Base-by-base conservation (phyloP, 2,329 filamentous ascomycete genomes). In the Akanthomyces uredinophilus region DNA sequence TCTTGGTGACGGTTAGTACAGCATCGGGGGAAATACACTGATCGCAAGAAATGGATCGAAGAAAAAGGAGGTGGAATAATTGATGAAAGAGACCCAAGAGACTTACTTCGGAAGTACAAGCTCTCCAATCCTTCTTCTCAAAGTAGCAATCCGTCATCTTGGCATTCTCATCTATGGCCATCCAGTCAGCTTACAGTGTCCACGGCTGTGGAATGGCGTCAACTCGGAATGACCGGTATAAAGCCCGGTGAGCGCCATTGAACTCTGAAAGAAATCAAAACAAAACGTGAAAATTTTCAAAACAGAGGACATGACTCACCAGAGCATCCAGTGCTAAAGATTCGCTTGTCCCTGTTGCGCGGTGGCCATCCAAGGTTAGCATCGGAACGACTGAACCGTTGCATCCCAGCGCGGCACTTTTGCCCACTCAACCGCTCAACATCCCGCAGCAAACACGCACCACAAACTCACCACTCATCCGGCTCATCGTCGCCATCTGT, bases 81-180 rank as follows among this genome's bases (percentile, higher is more conserved):
- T 18, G 35, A 24, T 13, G 11, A 2, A 3, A 4, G 10, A 20
- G 10, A 1, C n/a, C 4, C 8, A 20, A 16, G 16, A 37, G 46
- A 78, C 89, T 79, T 74, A 96, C 94, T 85, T 98, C 94, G 67
- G 87, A 82, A 72, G 90, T 90, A 77, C 95, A 99, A 63, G 83
- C 82, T 68, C 95, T 83, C 94, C 95, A 99, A 73, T 99, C 95
- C 74, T 93, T 96, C 82, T 93, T 96, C 61, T 94, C 92, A 72
- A 86, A 96, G 75, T 96, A 96, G 77, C 95, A 99, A 74, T 98
- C 91, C 41, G 92, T 97, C 87, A 99, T 84, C 71, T 87, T 93
- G 60, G 84, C 79, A 71, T 98, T 96, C 72, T 98, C 94, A 24
- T 86, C 94, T 97, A 67, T 43, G 32, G 16, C 3, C 22, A 35